Base-by-base conservation (phyloP, 2,329 filamentous ascomycete species). In the Fusarium sororula region DNA sequence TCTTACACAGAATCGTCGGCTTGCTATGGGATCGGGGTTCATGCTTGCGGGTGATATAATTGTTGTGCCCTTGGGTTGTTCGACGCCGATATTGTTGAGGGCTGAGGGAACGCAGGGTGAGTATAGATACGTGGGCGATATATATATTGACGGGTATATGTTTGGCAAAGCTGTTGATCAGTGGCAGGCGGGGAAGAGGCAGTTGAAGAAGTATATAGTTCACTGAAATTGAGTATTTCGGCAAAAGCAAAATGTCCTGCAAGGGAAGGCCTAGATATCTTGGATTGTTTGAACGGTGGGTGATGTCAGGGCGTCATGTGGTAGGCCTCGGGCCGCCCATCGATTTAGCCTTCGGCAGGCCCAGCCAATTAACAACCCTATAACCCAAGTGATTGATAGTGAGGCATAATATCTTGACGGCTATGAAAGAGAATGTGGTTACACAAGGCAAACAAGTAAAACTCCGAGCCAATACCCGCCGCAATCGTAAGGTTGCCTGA, bases 81-180 rank as follows among this genome's bases (percentile, higher is more conserved):
- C 70, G 7, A 73, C 70, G 12, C 65, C 70, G 7, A 57, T 73
- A 14, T 18, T 73, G 1, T 14, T 73, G 24, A 51, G 70, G 3
- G 37, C 60, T 3, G 70, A 73, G 22, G 70, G 70, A 1, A 70
- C 56, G 1, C 50, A 57, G 15, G 70, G 60, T 0, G 66, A 70
- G 20, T 73, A 62, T 26, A 56, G 66, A 5, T 73, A 66, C 15
- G 57, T 73, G 18, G 70, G 70, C 1, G 70, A 73, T 61, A 39
- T 73, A 12, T 73, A 62, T 35, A 45, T 73, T 15, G 63, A 63
- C 12, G 67, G 51, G 22, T 73, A 70, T 1, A 73, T 73, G 70
- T 38, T 39, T 48, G 70, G 70, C 1, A 70, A 59, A 12, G 70
- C 66, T 11, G 42, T 50, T 35, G 42, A 70, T 26, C 66, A 73